Base-by-base conservation (phyloP, 2,329 filamentous ascomycete genomes). In the Lachnellula occidentalis region DNA sequence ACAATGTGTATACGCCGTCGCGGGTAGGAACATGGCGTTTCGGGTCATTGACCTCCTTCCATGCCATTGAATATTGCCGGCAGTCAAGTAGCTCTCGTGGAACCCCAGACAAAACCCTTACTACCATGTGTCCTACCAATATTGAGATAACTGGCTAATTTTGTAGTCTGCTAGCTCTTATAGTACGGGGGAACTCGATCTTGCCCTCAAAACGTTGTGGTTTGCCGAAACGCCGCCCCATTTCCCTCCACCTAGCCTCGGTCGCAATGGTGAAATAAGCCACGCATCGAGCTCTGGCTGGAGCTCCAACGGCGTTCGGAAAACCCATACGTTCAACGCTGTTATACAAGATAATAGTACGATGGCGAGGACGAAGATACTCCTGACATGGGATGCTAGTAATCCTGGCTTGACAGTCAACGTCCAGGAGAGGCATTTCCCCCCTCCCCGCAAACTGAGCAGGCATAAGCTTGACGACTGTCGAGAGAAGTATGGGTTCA, bases 331-430 rank as follows among this genome's bases (percentile, higher is more conserved):
- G n/a, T 61, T 71, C 39, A 63, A 64, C 34, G 61, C 62, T 22
- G 62, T 64, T 19, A 61, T 72, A 37, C 67, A 66, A 37, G 66
- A 69, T 63, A 67, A 61, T 12, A 46, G 56, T 4, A 66, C 66
- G 8, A 57, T 69, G 21, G 65, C 64, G 7, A 66, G 64, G 9
- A 70, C 69, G 3, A 70, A 69, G 39, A 66, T 72, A 9, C 66
- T 64, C 43, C 45, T 73, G 22, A 64, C 61, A 4, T 73, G 71
- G 71, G 69, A 71, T 57, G 56, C 61, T 2, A 64, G 62, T 9
- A 62, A 69, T 51, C 67, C 70, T 3, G 52, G 51, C 7, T 39
- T 58, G 31, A 71, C 66, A 11, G 66, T 68, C 15, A 66, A 64
- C 45, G 67, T 64, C 4, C 55, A 70, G 37, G 68, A 72, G 49